Conservation (phyloP, 768 basidiomycete species). For the Mycena galopus region DNA sequence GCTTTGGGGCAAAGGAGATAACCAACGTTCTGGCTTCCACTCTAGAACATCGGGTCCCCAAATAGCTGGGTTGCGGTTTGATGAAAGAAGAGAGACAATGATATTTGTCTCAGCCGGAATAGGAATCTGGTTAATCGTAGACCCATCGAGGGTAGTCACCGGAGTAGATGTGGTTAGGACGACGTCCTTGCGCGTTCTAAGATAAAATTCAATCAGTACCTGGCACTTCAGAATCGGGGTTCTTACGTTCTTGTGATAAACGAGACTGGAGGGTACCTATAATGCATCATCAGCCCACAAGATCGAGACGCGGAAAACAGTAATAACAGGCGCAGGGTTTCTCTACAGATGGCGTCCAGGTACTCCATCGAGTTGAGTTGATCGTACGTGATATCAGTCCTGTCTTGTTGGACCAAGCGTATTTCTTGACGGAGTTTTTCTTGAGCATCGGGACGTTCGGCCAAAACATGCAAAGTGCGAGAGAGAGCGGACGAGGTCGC, state of each 20-base stretch:
- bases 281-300: background rate
- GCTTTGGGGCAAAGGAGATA: constrained; percentile 45
- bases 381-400: constrained; percentile 41
- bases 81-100: constrained; percentile 47
- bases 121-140: constrained; percentile 42
- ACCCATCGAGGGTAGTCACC: constrained; percentile 42
- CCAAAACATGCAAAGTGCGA: constrained; percentile 46
- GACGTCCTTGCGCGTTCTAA: constrained; percentile 44
- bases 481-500: constrained; percentile 48
- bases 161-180: constrained; percentile 51
- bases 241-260: constrained; percentile 41
- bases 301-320: background rate
- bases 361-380: constrained; percentile 45
- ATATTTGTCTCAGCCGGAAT: constrained; percentile 50
- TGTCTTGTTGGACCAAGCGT: constrained; percentile 21
- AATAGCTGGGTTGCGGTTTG: constrained; percentile 52
- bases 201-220: background rate
- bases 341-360: constrained; percentile 51
- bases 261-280: constrained; percentile 41
- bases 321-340: constrained; percentile 50
- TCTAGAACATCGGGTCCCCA: constrained; percentile 58
- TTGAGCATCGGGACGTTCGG: constrained; percentile 47
- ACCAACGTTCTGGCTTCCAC: constrained; percentile 59
- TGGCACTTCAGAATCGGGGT: background rate
- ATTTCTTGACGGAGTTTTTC: constrained; percentile 49